Percentiles rank a stretch among this genome's conserved stretches.
These are phyloP conservation scores for Aphanomyces stellatus DNA, from an alignment of 352 stramenopile genomes.

Conservation along the genomic window DNA sequence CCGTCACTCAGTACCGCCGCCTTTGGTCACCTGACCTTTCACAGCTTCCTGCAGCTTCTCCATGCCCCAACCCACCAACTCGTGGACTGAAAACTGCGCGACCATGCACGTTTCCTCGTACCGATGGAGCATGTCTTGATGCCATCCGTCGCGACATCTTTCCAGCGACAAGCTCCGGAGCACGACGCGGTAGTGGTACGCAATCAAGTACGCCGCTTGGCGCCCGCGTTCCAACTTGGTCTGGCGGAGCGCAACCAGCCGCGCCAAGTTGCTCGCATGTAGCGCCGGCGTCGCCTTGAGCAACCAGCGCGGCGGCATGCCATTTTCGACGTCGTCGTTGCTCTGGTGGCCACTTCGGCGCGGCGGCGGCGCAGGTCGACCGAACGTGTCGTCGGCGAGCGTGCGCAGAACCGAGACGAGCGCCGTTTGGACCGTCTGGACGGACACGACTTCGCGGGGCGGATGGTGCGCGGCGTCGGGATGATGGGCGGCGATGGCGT, in stretches of 20 bases:
- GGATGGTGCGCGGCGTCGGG: neutral
- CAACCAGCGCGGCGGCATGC: conserved; percentile 38
- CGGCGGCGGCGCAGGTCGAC: conserved; percentile 32
- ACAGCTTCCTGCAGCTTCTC: conserved; percentile 46
- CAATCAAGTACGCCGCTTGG: conserved; percentile 40
- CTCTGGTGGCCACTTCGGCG: neutral
- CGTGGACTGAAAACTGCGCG: conserved; percentile 29
- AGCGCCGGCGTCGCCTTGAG: conserved; percentile 45
- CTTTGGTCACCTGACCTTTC: conserved; percentile 34
- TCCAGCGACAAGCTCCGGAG: conserved; percentile 30
- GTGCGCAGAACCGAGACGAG: conserved; percentile 28
- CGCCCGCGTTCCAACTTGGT: conserved; percentile 27
- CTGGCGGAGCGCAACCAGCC: conserved; percentile 33
- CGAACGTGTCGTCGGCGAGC: conserved; percentile 61
- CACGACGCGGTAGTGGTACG: conserved; percentile 31
- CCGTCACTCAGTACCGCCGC: neutral
- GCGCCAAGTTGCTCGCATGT: conserved; percentile 46
- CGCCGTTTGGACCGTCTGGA: neutral
- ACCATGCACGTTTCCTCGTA: conserved; percentile 23
- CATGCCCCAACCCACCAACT: conserved; percentile 41
- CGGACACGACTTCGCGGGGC: neutral
- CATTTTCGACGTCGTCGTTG: neutral
- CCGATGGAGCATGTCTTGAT: conserved; percentile 26
- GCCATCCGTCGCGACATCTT: conserved; percentile 40
- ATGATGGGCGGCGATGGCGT: conserved; percentile 22